Base-by-base conservation (phyloP, 2,329 filamentous ascomycete species). In the Purpureocillium lavendulum region DNA sequence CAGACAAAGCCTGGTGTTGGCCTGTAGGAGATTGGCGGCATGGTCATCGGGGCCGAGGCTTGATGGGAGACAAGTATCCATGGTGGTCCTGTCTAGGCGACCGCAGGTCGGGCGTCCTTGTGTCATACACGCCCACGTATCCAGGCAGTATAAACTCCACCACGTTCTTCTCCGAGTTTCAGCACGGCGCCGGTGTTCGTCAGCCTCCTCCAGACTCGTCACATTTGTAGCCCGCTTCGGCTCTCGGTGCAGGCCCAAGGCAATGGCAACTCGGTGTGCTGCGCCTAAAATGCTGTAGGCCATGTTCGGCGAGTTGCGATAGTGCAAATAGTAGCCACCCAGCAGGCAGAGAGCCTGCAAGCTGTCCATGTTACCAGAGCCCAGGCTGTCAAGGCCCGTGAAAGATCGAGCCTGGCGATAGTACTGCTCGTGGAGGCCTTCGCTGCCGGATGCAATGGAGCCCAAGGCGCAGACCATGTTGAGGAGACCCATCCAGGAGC, bases 281-380 rank as follows among this genome's bases (percentile, higher is more conserved):
- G 81, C 82, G 14, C 83, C 83, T 52, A 84, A 74, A 9, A 87
- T 68, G 17, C 81, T 77, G 54, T 85, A 84, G 13, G 82, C 84
- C 66, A 87, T 82, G 53, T 87, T 87, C 2, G 83, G 83, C 15
- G 82, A 72, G 60, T 86, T 86, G 50, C 84, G 77, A 52, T 87
- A 87, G 58, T 87, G 84, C 40, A 87, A 73, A 55, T 88, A 88
- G 61, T 80, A 84, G 21, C 84, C 84, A 31, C 82, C 82, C 50
- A 87, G 77, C 18, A 88, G 68, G 3, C 77, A 77, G 13, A 87
- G 60, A 1, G 83, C 79, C 54, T 88, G 83, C 3, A 87, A 70
- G 0, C 77, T 82, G 56, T 87, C 82, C n/a, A 87, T 78, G 33
- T 80, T 80, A 49, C 78, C 75, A 0, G 54, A 53, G 2, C 75